Conservation (phyloP, 2,329 filamentous ascomycete species). For the Arachnomyces sp. region DNA sequence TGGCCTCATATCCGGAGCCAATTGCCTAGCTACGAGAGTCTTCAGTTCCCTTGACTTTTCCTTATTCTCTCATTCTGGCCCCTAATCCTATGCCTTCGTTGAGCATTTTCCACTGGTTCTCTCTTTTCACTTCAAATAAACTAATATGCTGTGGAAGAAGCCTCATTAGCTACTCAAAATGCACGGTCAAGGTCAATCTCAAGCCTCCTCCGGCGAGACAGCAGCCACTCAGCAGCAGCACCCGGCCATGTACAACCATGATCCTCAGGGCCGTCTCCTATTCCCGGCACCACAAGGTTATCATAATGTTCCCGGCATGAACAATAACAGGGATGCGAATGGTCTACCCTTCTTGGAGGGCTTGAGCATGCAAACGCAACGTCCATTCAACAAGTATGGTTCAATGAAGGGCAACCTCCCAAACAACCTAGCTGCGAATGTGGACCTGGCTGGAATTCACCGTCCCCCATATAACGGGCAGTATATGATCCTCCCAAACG, state of each 20-base stretch:
- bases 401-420: constrained; percentile 21
- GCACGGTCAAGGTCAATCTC: constrained; percentile 19
- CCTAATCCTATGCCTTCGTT: not conserved
- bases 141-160: constrained; percentile 1
- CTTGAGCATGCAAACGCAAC: constrained; percentile 23
- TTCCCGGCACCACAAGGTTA: constrained; percentile 17
- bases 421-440: constrained; percentile 17
- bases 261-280: constrained; percentile 18
- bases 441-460: constrained; percentile 22
- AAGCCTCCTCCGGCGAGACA: constrained; percentile 19
- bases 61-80: constrained; percentile 6
- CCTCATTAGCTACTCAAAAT: constrained; percentile 13
- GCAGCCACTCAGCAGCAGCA: constrained; percentile 16
- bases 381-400: constrained; percentile 20
- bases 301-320: constrained; percentile 10
- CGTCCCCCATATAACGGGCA: constrained; percentile 20
- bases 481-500: constrained; percentile 27
- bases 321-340: constrained; percentile 13
- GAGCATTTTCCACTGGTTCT: not conserved
- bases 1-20: no score
- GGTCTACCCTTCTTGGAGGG: constrained; percentile 16
- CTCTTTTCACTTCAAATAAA: not conserved
- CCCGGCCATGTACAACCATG: constrained; percentile 19
- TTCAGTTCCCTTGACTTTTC: constrained; percentile 4
- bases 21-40: no score